phyloP scores from a whole-genome alignment of 2,329 filamentous ascomycete genomes.

The Arthrinium puccinioides region DNA sequence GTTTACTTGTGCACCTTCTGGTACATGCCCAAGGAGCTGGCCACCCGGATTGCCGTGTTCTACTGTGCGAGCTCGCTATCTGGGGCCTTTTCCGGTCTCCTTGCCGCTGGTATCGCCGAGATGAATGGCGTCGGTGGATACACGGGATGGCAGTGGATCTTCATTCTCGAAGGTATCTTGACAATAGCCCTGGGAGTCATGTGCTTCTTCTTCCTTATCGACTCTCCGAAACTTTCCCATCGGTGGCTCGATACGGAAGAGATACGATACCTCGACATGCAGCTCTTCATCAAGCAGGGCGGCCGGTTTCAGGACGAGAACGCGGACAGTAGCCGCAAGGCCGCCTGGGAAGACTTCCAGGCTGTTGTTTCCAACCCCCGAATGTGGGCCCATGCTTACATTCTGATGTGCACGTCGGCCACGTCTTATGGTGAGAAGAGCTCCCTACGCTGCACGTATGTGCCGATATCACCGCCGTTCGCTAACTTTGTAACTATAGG shows the following conservation, averaged over 20 bases:
- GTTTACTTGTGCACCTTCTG: slow-evolving; percentile 26
- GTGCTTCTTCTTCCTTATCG: slow-evolving; percentile 4
- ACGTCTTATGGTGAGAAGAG: slow-evolving; percentile 16
- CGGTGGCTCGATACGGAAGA: slow-evolving; percentile 31
- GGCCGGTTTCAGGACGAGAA: slow-evolving; percentile 7
- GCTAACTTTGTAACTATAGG: neutral
- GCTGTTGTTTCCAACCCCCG: slow-evolving; percentile 8
- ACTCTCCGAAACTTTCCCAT: slow-evolving; percentile 13
- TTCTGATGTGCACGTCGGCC: slow-evolving; percentile 19
- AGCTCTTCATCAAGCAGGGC: slow-evolving; percentile 9
- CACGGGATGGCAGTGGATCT: slow-evolving; percentile 73
- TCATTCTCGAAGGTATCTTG: slow-evolving; percentile 60
- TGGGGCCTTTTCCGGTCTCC: slow-evolving; percentile 6
- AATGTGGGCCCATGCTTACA: slow-evolving; percentile 8
- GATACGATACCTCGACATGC: slow-evolving; percentile 31
- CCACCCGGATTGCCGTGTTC: slow-evolving; percentile 12
- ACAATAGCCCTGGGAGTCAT: slow-evolving; percentile 13
- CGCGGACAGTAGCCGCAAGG: neutral
- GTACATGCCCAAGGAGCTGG: slow-evolving; percentile 25
- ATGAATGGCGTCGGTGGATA: slow-evolving; percentile 65
- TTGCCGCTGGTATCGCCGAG: slow-evolving; percentile 28
- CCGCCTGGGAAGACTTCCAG: slow-evolving; percentile 6
- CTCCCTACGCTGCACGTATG: too few relatives aligned
- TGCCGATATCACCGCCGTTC: too few relatives aligned
- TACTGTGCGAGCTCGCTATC: slow-evolving; percentile 13